Evolutionary conservation across 441 rosid species (phyloP).

Genomic region (Populus trichocarpa): DNA sequence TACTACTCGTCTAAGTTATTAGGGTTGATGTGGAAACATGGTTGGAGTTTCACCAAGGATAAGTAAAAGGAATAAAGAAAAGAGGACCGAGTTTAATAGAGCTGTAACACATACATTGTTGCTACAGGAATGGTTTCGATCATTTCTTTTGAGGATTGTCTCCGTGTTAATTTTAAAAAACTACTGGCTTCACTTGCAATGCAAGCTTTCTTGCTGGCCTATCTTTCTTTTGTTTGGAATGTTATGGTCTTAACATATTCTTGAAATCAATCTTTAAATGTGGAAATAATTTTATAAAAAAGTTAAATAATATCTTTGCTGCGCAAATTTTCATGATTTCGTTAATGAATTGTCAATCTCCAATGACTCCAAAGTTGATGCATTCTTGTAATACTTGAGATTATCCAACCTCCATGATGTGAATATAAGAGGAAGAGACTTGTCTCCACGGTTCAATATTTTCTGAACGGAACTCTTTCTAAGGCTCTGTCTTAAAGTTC

Average conservation of each 20-base stretch:
- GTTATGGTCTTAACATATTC: conserved; percentile 9
- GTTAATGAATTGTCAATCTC: not conserved
- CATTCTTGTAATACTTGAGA: not conserved
- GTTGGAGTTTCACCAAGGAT: not conserved
- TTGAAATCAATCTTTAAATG: conserved; percentile 36
- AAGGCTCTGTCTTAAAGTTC: not conserved
- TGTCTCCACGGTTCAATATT: not conserved
- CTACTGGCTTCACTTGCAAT: not conserved
- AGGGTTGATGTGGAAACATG: not conserved
- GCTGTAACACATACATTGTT: not conserved
- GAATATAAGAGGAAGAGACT: not conserved
- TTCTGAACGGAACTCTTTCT: not conserved
- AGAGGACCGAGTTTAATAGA: conserved; percentile 4
- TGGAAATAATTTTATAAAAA: not conserved
- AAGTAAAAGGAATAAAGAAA: conserved; percentile 4
- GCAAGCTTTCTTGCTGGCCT: not conserved
- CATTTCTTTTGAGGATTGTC: not conserved
- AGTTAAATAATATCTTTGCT: not conserved
- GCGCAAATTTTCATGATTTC: not conserved
- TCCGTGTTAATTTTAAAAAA: not conserved
- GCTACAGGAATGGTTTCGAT: not conserved
- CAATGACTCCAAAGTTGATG: not conserved
- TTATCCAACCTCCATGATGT: not conserved
- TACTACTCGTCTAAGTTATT: not conserved
- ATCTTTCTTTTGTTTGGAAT: not conserved